Conservation (phyloP, 805 yeast species). For the Schizosaccharomyces lindneri region DNA sequence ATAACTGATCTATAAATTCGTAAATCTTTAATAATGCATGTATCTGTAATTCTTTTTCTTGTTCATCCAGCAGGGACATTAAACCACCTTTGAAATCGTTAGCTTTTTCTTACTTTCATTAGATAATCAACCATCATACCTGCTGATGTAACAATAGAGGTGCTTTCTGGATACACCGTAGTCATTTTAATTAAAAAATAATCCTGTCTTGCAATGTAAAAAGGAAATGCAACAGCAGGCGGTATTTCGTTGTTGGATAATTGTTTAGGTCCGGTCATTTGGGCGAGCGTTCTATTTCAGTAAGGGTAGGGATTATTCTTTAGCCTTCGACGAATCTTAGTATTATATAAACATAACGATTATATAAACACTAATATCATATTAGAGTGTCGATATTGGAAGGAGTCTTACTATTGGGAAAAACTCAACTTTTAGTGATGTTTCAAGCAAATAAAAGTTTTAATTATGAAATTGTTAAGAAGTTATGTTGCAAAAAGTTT, state of each 20-base stretch:
- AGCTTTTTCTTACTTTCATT: not conserved
- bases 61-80: conserved; percentile 67
- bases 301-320: not conserved
- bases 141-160: not conserved
- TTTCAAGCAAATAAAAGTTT: too few relatives aligned
- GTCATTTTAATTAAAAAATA: not conserved
- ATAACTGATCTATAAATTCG: conserved; percentile 61
- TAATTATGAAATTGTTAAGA: too few relatives aligned
- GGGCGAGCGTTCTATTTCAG: not conserved
- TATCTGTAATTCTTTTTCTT: conserved; percentile 48
- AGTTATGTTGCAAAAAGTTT: too few relatives aligned
- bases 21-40: conserved; percentile 70
- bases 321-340: too few relatives aligned
- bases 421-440: too few relatives aligned
- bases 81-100: conserved; percentile 24
- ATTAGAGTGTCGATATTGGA: not conserved
- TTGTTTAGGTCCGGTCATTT: not conserved
- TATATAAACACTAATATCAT: not conserved
- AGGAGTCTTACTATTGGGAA: too few relatives aligned
- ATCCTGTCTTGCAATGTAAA: not conserved
- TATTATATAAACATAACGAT: not conserved
- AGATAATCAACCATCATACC: not conserved
- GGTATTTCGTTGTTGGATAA: not conserved
- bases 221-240: not conserved
- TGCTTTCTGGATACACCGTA: not conserved